Conservation (phyloP, 2,329 filamentous ascomycete genomes). For the Calonectria pteridis region DNA sequence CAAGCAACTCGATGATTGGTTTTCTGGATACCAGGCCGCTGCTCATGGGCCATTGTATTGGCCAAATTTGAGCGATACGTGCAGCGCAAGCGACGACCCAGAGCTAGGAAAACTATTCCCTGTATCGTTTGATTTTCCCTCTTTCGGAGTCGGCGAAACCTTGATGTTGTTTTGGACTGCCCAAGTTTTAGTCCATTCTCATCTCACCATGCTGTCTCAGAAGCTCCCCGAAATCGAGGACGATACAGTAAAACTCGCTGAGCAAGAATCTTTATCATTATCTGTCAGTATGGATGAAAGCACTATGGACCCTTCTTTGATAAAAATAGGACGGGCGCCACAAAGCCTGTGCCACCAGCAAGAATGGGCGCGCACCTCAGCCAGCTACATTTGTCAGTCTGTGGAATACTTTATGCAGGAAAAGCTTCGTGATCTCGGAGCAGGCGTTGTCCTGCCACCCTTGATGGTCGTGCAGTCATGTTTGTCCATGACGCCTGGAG, state of each 20-base stretch:
- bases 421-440: not conserved
- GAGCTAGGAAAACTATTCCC: conserved; percentile 21
- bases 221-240: not conserved
- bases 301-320: not conserved
- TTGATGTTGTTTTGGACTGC: conserved; percentile 22
- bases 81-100: not conserved
- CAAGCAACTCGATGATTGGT: conserved; percentile 7
- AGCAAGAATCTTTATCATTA: not conserved
- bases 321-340: not conserved
- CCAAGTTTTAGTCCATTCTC: conserved; percentile 5
- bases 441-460: conserved; percentile 4
- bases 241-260: not conserved
- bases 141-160: conserved; percentile 18
- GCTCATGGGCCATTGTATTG: conserved; percentile 13
- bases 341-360: not conserved
- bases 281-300: not conserved
- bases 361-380: conserved; percentile 8
- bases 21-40: not conserved
- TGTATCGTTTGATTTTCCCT: conserved; percentile 15
- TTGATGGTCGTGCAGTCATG: conserved; percentile 9
- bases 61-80: conserved; percentile 3
- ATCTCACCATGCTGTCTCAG: not conserved
- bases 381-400: conserved; percentile 20
- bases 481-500: not conserved
- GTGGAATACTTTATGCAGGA: conserved; percentile 10